phyloP scores from a whole-genome alignment of 2,329 filamentous ascomycete species.

The Herpotrichia juniperi region DNA sequence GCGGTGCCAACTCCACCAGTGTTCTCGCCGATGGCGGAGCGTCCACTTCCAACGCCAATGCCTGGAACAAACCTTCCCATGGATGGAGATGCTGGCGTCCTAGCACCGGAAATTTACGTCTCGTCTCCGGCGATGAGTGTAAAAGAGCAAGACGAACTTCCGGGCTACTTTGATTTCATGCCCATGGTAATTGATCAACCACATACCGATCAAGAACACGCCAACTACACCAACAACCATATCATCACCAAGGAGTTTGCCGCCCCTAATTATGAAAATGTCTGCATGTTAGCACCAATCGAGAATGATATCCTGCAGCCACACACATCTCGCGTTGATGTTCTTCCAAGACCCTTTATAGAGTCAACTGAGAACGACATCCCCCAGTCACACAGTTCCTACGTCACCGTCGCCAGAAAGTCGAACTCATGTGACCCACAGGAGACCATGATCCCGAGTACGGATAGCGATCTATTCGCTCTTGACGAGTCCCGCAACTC shows the following conservation, averaged over 20 bases:
- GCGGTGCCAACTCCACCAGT: neutral
- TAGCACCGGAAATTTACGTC: constrained; percentile 12
- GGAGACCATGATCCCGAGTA: neutral
- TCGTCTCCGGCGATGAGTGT: constrained; percentile 7
- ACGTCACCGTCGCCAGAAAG: neutral
- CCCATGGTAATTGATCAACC: neutral
- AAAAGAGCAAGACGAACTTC: neutral
- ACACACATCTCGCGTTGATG: neutral
- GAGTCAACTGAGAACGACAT: neutral
- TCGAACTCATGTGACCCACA: constrained; percentile 3
- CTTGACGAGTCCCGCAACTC: constrained; percentile 5
- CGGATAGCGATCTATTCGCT: neutral
- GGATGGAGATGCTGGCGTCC: constrained; percentile 15
- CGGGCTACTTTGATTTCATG: constrained; percentile 22
- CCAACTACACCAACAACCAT: constrained; percentile 2
- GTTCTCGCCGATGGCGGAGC: neutral
- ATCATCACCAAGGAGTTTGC: neutral
- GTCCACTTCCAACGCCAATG: constrained; percentile 27
- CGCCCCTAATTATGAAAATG: neutral
- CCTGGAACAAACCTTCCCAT: constrained; percentile 28
- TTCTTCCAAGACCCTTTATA: too few species aligned
- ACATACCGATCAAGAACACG: neutral
- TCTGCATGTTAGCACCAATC: neutral
- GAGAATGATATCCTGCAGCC: neutral
- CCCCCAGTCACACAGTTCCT: neutral